Conservation (phyloP, 2,329 filamentous ascomycete genomes). For the Penicillium psychrosexuale region DNA sequence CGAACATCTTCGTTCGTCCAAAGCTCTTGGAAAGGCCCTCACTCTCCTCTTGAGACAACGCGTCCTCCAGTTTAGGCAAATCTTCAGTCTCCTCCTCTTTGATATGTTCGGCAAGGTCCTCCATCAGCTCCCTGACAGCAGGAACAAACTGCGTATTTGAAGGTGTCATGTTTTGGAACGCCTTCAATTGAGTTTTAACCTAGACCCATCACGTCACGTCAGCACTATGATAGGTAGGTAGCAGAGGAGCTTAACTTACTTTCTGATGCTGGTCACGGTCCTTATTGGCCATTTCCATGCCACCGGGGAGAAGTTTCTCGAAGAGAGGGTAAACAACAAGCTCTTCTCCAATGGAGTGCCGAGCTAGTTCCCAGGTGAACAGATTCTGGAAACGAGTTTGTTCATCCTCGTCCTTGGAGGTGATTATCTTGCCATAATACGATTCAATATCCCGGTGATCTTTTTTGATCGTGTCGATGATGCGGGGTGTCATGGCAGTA, state of each 20-base stretch:
- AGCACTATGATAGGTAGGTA: not conserved
- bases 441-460: constrained; percentile 42
- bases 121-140: constrained; percentile 44
- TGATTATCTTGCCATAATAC: constrained; percentile 43
- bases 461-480: constrained; percentile 36
- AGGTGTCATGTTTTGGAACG: constrained; percentile 47
- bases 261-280: constrained; percentile 47
- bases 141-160: constrained; percentile 41
- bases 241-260: not conserved
- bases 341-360: constrained; percentile 51
- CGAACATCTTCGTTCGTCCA: constrained; percentile 51
- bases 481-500: constrained; percentile 7
- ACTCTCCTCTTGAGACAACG: constrained; percentile 33
- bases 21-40: constrained; percentile 44
- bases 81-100: constrained; percentile 51
- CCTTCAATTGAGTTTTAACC: constrained; percentile 51
- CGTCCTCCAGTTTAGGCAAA: constrained; percentile 47
- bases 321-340: constrained; percentile 53
- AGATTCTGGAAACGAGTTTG: constrained; percentile 45
- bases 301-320: constrained; percentile 46
- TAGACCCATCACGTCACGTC: constrained; percentile 18
- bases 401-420: constrained; percentile 35
- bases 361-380: constrained; percentile 51
- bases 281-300: constrained; percentile 45
- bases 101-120: constrained; percentile 46